A percentile compares a stretch with the other conserved stretches of the same genome.
Evolutionary conservation across 768 basidiomycete genomes (phyloP).

Genomic region (Termitomyces sp.): DNA sequence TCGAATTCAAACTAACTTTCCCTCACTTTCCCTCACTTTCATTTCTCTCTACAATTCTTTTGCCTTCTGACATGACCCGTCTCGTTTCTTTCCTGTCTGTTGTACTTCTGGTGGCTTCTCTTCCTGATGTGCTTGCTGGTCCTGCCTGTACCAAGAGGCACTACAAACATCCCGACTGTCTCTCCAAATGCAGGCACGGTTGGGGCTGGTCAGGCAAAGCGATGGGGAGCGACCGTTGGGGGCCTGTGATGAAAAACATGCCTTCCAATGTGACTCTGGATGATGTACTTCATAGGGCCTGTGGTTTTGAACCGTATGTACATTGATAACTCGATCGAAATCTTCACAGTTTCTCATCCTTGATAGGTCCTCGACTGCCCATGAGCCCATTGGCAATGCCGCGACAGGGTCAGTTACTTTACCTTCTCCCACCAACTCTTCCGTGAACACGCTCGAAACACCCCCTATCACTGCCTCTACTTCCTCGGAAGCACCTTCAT

Average conservation of each 20-base stretch:
- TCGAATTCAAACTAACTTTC: constrained; percentile 9
- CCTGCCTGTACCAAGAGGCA: constrained; percentile 39
- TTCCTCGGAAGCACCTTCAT: constrained; percentile 10
- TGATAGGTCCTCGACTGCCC: constrained; percentile 13
- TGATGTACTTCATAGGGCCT: constrained; percentile 34
- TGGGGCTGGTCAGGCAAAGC: constrained; percentile 44
- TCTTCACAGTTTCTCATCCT: background rate
- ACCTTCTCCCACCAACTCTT: background rate
- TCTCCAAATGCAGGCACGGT: constrained; percentile 30
- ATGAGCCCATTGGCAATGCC: constrained; percentile 10
- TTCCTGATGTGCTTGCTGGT: constrained; percentile 37
- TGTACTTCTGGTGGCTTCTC: constrained; percentile 23
- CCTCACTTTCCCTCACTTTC: constrained; percentile 6
- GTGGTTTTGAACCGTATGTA: constrained; percentile 22
- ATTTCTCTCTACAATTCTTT: constrained; percentile 20
- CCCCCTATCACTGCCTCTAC: constrained; percentile 7
- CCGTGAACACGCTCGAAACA: background rate
- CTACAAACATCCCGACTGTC: constrained; percentile 28
- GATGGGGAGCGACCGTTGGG: constrained; percentile 56
- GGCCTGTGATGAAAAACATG: constrained; percentile 37
- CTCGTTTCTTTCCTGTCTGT: constrained; percentile 28
- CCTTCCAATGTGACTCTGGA: constrained; percentile 26
- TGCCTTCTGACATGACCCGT: constrained; percentile 29
- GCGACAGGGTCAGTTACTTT: constrained; percentile 7
- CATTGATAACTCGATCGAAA: background rate